phyloP scores from a whole-genome alignment of 2,329 filamentous ascomycete species.

The Cladosporium sp. region DNA sequence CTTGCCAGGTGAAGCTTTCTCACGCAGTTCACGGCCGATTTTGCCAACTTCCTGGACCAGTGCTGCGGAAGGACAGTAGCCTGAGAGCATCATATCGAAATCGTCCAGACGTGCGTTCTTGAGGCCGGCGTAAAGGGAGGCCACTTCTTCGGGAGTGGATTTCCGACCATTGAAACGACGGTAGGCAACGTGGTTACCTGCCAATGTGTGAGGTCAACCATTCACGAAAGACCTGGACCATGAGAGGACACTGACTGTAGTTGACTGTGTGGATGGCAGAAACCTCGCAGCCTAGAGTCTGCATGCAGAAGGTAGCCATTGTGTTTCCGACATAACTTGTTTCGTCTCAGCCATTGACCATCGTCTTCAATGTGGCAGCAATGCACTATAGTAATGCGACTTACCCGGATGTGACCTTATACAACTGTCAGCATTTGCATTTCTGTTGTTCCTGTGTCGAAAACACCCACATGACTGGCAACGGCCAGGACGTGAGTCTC shows the following conservation, averaged over 20 bases:
- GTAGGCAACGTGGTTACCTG: slow-evolving; percentile 96
- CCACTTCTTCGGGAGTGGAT: slow-evolving; percentile 78
- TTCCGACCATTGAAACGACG: slow-evolving; percentile 82
- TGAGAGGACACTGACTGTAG: slow-evolving; percentile 65
- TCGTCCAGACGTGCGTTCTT: slow-evolving; percentile 80
- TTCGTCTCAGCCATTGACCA: slow-evolving; percentile 25
- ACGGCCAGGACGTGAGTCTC: slow-evolving; percentile 78
- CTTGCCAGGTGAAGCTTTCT: slow-evolving; percentile 66
- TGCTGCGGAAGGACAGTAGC: slow-evolving; percentile 87
- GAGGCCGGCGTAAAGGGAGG: slow-evolving; percentile 80
- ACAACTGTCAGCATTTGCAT: slow-evolving; percentile 14
- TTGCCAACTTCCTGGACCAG: slow-evolving; percentile 80
- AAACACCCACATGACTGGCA: slow-evolving; percentile 82
- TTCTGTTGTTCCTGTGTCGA: background rate
- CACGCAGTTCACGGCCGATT: slow-evolving; percentile 79
- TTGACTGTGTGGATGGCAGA: slow-evolving; percentile 94
- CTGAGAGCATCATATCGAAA: slow-evolving; percentile 93
- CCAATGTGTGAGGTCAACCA: background rate
- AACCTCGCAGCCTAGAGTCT: slow-evolving; percentile 90
- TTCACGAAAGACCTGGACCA: background rate
- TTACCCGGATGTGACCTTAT: slow-evolving; percentile 73
- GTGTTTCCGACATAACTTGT: slow-evolving; percentile 94
- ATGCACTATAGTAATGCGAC: no score
- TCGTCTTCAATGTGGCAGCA: no score
- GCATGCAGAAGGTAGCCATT: slow-evolving; percentile 93